These are phyloP conservation scores for Lachancea sp. DNA, from an alignment of 805 yeast species.

Conservation along the genomic window DNA sequence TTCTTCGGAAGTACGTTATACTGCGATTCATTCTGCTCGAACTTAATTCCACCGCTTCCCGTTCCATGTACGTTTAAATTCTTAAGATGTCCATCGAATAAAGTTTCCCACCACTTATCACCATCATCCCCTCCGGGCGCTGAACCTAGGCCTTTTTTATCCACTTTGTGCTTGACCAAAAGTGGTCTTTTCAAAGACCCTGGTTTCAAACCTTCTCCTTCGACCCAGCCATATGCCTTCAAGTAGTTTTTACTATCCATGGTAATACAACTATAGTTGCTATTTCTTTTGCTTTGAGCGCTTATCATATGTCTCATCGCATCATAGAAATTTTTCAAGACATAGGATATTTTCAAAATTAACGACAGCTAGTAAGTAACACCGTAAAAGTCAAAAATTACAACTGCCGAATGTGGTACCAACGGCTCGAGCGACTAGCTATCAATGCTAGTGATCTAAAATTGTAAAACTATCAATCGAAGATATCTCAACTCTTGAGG, in stretches of 20 bases:
- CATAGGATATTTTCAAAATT: not conserved
- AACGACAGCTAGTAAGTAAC: no score
- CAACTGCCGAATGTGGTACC: no score
- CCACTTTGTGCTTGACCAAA: slow-evolving; percentile 83
- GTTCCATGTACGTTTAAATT: slow-evolving; percentile 50
- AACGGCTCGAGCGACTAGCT: no score
- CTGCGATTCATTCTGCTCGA: slow-evolving; percentile 46
- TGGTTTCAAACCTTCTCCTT: slow-evolving; percentile 74
- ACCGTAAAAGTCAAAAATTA: no score
- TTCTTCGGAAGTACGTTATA: slow-evolving; percentile 44
- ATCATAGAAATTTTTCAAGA: slow-evolving; percentile 5
- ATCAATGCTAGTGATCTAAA: no score
- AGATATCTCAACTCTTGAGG: no score
- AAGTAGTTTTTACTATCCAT: slow-evolving; percentile 78
- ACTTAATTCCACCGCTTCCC: slow-evolving; percentile 38
- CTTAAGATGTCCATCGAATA: slow-evolving; percentile 89
- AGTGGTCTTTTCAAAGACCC: slow-evolving; percentile 85
- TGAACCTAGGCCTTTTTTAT: slow-evolving; percentile 85
- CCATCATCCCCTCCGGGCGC: slow-evolving; percentile 56
- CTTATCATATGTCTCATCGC: slow-evolving; percentile 6
- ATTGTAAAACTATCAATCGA: no score
- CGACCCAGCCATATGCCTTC: slow-evolving; percentile 80
- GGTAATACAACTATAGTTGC: not conserved
- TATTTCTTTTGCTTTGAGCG: slow-evolving; percentile 25
- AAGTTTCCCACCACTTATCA: slow-evolving; percentile 95